These are phyloP conservation scores for Trifolium subterraneum DNA, from an alignment of 306 rosid species.

Conservation along the genomic window DNA sequence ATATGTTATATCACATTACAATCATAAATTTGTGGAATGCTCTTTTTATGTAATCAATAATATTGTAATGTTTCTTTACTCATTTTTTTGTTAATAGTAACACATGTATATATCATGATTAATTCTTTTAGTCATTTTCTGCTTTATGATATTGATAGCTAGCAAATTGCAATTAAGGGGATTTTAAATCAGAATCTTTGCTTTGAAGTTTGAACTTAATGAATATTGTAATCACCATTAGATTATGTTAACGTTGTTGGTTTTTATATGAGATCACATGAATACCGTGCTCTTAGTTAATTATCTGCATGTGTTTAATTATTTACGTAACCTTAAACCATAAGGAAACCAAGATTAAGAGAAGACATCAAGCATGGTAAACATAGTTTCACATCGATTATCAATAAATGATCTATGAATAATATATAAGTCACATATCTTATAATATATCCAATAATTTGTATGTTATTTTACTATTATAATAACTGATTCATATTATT, in stretches of 20 bases:
- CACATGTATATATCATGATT: background rate
- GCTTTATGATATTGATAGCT: conserved; percentile 24
- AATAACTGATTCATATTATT: too few species aligned
- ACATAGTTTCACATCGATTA: background rate
- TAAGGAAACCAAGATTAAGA: background rate
- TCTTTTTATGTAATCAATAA: conserved; percentile 1
- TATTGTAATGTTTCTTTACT: background rate
- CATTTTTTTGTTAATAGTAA: background rate
- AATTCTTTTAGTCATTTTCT: conserved; percentile 34
- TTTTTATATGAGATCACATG: background rate
- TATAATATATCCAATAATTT: too few species aligned
- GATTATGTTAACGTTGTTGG: background rate
- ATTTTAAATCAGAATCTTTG: background rate
- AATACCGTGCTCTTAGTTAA: conserved; percentile 1
- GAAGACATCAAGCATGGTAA: background rate
- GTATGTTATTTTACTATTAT: too few species aligned
- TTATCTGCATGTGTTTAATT: conserved; percentile 23
- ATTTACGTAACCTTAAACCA: conserved; percentile 5
- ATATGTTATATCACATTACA: conserved; percentile 24
- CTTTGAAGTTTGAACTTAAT: conserved; percentile 34
- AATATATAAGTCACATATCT: too few species aligned
- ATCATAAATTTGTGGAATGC: conserved; percentile 22
- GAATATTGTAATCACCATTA: conserved; percentile 11
- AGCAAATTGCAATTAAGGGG: conserved; percentile 19
- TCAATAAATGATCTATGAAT: background rate